Base-by-base conservation (phyloP, 2,329 filamentous ascomycete species). In the Cordyceps tenuipes region DNA sequence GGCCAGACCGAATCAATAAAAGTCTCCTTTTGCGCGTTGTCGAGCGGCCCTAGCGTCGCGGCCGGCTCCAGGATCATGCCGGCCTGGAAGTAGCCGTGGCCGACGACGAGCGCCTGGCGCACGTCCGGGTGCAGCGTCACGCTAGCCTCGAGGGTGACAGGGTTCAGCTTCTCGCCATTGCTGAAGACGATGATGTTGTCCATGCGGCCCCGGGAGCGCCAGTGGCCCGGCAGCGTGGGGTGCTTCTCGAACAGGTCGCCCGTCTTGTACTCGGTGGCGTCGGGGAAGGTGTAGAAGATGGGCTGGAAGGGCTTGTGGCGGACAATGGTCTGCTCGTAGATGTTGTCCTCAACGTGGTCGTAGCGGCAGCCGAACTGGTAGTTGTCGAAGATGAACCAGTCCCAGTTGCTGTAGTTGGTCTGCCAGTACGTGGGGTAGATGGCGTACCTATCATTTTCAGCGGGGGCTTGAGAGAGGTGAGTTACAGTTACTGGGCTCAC, bases 131-230 rank as follows among this genome's bases (percentile, higher is more conserved):
- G 76, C 12, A 66, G 67, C 7, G 65, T 61, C 2, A 81, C 65
- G 15, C 70, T 71, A 0, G 67, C 64, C 62, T 81, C 78, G 39
- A 80, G 76, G 2, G 69, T 72, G 3, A 76, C 67, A 3, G 68
- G 67, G 62, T 82, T 82, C 7, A 81, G 64, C 66, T 82, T 81
- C 68, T 80, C 77, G 31, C 78, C 79, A 51, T 76, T 80, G 2
- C 73, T 76, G 41, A 82, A 75, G 15, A 81, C 77, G 17, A 81
- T 75, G 49, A 81, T 68, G 62, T 78, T 75, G 61, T 81, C 79
- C 0, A 61, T 13, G 13, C 66, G 61, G 2, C 64, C 63, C 2
- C 60, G 44, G 2, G 62, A 64, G 17, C 51, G 48, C 65, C 65
- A 79, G 61, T 73, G 67, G 46, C 75, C 63, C 0, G 70, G 69